Conservation (phyloP, 2,329 filamentous ascomycete genomes). For the Fusarium begoniae region DNA sequence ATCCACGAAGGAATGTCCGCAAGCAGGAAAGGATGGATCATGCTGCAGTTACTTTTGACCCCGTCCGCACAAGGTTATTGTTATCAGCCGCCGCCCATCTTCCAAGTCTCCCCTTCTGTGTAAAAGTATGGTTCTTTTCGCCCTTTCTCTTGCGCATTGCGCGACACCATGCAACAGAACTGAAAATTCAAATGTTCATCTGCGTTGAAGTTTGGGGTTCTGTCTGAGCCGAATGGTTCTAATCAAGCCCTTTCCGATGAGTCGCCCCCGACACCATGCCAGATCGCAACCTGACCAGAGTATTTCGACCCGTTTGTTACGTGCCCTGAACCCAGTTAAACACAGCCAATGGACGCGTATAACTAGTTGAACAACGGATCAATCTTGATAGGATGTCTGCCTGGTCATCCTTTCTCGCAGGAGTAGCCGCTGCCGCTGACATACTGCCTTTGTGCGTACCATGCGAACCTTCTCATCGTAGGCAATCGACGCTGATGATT, state of each 20-base stretch:
- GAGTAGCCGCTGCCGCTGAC: background rate
- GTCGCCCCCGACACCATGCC: background rate
- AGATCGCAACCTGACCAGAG: background rate
- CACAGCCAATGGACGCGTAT: background rate
- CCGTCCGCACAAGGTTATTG: background rate
- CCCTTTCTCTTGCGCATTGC: background rate
- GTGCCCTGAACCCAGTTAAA: background rate
- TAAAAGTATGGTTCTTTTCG: background rate
- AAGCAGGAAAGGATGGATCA: background rate
- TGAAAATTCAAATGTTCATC: background rate
- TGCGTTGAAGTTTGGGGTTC: background rate
- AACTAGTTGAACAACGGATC: background rate
- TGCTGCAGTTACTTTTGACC: background rate
- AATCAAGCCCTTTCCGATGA: background rate
- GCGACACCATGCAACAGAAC: background rate
- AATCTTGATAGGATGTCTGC: background rate
- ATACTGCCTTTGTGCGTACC: constrained; percentile 13
- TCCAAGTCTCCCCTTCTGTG: background rate
- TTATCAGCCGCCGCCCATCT: background rate
- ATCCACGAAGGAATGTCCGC: background rate
- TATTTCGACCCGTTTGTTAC: background rate
- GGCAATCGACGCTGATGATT: background rate
- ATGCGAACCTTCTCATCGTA: background rate
- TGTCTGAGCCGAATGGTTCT: background rate
- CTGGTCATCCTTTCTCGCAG: background rate